A percentile compares a stretch with the other conserved stretches of the same genome.
Conservation (phyloP, 2,329 filamentous ascomycete genomes). For the Hypocrella siamensis region DNA sequence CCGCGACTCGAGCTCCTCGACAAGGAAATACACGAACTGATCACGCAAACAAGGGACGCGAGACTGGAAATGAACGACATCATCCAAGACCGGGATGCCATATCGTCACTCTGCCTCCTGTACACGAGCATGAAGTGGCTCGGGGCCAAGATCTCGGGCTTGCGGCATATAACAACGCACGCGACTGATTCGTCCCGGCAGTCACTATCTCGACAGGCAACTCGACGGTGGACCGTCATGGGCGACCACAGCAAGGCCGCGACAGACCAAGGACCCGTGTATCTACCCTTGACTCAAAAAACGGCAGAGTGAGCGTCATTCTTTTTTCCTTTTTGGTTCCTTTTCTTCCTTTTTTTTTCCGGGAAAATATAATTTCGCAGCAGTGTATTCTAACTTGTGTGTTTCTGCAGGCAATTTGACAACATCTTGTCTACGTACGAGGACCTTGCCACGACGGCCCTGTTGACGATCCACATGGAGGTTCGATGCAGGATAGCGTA, state of each 20-base stretch:
- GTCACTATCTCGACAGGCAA: conserved; percentile 38
- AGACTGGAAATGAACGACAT: conserved; percentile 64
- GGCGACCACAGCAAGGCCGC: conserved; percentile 42
- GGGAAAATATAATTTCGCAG: background rate
- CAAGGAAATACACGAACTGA: conserved; percentile 43
- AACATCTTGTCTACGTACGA: conserved; percentile 71
- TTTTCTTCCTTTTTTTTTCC: background rate
- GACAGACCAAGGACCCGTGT: conserved; percentile 52
- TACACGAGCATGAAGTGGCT: conserved; percentile 99
- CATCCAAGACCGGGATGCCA: conserved; percentile 75
- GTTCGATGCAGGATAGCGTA: conserved; percentile 74
- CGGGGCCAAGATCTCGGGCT: conserved; percentile 60
- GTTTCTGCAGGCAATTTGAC: conserved; percentile 55
- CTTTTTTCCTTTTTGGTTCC: background rate
- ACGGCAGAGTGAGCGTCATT: conserved; percentile 60
- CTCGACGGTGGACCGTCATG: conserved; percentile 71
- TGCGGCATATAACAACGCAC: conserved; percentile 68
- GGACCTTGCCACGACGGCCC: conserved; percentile 60
- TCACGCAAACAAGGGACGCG: conserved; percentile 40
- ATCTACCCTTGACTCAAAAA: conserved; percentile 76
- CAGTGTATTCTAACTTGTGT: conserved; percentile 9
- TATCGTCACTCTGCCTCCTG: conserved; percentile 70
- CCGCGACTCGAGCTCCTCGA: conserved; percentile 41
- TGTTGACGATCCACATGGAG: conserved; percentile 79
- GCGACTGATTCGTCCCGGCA: conserved; percentile 50